Conservation (phyloP, 495 filamentous ascomycete species). For the Trichoderma virens region DNA sequence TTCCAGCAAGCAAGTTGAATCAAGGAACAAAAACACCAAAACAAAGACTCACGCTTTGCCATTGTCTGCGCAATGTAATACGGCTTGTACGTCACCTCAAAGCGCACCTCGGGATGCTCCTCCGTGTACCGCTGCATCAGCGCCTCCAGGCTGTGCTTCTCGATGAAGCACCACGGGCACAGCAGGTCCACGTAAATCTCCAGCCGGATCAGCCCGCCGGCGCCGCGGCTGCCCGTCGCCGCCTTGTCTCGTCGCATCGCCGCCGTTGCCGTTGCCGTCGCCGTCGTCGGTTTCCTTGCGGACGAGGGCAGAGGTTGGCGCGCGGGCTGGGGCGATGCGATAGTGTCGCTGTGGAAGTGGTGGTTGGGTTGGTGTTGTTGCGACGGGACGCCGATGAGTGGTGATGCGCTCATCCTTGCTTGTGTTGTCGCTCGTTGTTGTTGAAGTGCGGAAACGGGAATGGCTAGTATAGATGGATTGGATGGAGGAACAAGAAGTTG, state of each 20-base stretch:
- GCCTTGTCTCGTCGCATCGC: neutral
- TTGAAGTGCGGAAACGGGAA: too few species aligned
- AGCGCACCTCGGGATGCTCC: constrained; percentile 48
- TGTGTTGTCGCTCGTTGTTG: too few species aligned
- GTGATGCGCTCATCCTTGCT: neutral
- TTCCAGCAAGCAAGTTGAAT: too few species aligned
- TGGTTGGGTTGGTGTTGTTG: neutral
- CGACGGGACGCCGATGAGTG: neutral
- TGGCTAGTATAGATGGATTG: too few species aligned
- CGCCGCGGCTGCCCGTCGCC: neutral
- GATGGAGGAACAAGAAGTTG: too few species aligned
- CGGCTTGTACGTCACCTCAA: constrained; percentile 63
- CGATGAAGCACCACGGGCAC: constrained; percentile 84
- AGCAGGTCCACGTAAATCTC: constrained; percentile 70
- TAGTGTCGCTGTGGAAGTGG: neutral
- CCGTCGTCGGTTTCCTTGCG: neutral
- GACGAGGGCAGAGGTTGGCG: neutral
- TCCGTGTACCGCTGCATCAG: constrained; percentile 57
- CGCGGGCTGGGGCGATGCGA: neutral
- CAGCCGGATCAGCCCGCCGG: constrained; percentile 46
- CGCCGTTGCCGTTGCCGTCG: neutral
- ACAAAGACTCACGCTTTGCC: constrained; percentile 25
- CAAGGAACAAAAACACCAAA: neutral
- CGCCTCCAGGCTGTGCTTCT: constrained; percentile 58
- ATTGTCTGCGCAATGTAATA: constrained; percentile 64